Base-by-base conservation (phyloP, 495 filamentous ascomycete genomes). In the Podospora tetraspora region DNA sequence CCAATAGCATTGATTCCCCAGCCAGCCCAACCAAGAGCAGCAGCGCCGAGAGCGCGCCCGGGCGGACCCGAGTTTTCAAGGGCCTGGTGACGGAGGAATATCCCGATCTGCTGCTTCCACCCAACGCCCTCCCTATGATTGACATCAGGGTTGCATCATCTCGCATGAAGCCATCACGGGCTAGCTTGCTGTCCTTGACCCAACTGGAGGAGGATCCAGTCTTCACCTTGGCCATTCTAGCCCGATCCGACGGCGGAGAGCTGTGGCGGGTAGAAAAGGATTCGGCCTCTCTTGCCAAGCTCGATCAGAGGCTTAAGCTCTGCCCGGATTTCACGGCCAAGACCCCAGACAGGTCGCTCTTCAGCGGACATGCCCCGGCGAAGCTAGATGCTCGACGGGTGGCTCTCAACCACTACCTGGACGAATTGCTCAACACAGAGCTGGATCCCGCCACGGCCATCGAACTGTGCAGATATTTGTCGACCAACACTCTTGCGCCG, bases 201-300 rank as follows among this genome's bases (percentile, higher is more conserved):
- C 86, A 86, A 69, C 80, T 89, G 19, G 93, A 95, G 56, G 93
- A 95, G 73, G 96, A 97, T 73, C 92, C 94, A 2, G 96, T 98
- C 0, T 97, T 97, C 71, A 96, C 92, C 2, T 83, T 99, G 22
- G 93, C 92, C 56, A 84, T 99, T 29, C 90, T 92, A 72, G 89
- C 90, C 16, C 86, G 92, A 66, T 88, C 89, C 11, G 88, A 92
- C 73, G 84, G 87, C n/a, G 85, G 83, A 56, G 93, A 97, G 75
- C 81, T 98, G 32, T 96, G 96, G 92, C 86, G 95, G 56, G 88
- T 97, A 10, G 95, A 98, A 78, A 99, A 98, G 74, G 91, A 96
- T 66, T 89, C 92, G 12, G 78, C 86, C 32, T 90, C 96, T 64
- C 80, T 99, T n/a, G 85, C 89, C 12, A 86, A 90, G 69, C 83